phyloP scores from a whole-genome alignment of 352 stramenopile species.

The Globisporangium mamillatum region DNA sequence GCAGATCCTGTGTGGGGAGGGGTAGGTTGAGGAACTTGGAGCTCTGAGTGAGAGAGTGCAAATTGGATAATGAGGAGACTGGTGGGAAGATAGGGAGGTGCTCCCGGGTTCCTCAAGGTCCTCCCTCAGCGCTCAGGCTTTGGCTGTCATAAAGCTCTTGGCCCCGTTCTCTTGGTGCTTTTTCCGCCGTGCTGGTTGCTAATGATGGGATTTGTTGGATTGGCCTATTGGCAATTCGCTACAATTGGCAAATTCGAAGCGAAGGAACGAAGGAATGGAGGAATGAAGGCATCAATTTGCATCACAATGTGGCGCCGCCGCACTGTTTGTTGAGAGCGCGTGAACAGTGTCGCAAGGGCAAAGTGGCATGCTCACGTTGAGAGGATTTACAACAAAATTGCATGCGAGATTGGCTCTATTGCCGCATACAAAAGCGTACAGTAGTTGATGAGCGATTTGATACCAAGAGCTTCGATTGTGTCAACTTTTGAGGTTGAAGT shows the following conservation, averaged over 20 bases:
- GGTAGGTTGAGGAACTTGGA: slow-evolving; percentile 8
- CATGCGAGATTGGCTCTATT: background rate
- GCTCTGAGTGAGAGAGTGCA: slow-evolving; percentile 11
- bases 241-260: background rate
- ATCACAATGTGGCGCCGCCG: slow-evolving; percentile 8
- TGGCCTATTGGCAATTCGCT: background rate
- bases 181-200: background rate
- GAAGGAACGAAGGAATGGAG: background rate
- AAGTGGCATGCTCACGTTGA: slow-evolving; percentile 4
- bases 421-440: background rate
- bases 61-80: slow-evolving; percentile 13
- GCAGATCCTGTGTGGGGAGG: background rate
- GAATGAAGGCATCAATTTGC: slow-evolving; percentile 1
- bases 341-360: background rate
- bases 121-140: no score
- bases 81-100: background rate
- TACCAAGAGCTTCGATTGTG: background rate
- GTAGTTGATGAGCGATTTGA: background rate
- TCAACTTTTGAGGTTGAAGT: slow-evolving; percentile 1
- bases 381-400: background rate
- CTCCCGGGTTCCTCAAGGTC: no score
- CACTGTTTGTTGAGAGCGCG: background rate
- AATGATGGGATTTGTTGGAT: background rate
- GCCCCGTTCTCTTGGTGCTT: background rate
- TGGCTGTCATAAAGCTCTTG: background rate